Conservation (phyloP, 2,329 filamentous ascomycete species). For the Microcera coccophila region DNA sequence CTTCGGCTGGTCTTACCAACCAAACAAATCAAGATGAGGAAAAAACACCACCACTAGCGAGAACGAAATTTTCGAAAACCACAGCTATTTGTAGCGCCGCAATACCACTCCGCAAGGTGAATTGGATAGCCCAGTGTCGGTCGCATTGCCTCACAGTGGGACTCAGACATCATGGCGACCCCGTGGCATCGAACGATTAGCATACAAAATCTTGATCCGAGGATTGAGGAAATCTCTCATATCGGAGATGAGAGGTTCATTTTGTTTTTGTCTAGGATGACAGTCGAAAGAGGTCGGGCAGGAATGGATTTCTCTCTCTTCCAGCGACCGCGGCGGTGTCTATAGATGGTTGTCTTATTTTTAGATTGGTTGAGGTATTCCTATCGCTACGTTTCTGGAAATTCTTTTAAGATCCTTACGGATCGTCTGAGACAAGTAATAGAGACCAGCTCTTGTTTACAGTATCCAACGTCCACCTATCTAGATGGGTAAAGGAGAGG, state of each 20-base stretch:
- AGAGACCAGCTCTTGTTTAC: conserved; percentile 22
- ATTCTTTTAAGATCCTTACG: conserved; percentile 21
- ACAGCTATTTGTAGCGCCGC: neutral
- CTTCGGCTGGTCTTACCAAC: too few relatives aligned
- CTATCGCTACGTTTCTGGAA: conserved; percentile 28
- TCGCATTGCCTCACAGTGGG: neutral
- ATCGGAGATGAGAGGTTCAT: conserved; percentile 3
- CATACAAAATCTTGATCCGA: conserved; percentile 25
- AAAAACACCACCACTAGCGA: neutral
- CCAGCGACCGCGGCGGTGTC: conserved; percentile 20
- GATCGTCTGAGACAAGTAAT: conserved; percentile 20
- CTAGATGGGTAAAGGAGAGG: conserved; percentile 12
- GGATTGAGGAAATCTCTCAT: conserved; percentile 4
- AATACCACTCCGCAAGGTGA: neutral
- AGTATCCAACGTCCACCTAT: conserved; percentile 5
- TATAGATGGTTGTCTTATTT: conserved; percentile 29
- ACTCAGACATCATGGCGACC: neutral
- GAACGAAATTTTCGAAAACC: neutral
- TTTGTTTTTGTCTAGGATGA: conserved; percentile 3
- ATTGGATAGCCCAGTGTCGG: neutral
- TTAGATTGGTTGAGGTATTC: conserved; percentile 28
- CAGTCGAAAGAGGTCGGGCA: conserved; percentile 5
- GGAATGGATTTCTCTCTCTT: neutral
- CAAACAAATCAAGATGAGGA: too few relatives aligned
- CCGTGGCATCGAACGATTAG: conserved; percentile 20